Evolutionary conservation across 306 rosid species (phyloP), one percentile per base, ranked within the genome.

Genomic region (Ochetophila trinervis): DNA sequence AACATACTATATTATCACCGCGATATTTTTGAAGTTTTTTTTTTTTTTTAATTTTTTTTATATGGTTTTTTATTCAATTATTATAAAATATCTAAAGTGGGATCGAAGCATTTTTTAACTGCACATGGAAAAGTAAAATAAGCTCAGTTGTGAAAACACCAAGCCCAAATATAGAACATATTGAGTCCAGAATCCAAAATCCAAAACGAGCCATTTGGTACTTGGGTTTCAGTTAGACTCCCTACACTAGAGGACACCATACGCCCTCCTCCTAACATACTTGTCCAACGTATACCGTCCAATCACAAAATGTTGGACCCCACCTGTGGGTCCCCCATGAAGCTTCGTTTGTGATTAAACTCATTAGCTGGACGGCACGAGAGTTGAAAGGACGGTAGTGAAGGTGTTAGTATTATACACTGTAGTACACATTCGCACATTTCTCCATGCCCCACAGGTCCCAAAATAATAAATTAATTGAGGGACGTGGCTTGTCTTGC

Each of bases 401-500:
- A 65, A 72, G 52, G 73, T 45, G 48, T 58, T 40, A 47, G 44
- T 36, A 58, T 20, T 0, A 51, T 59, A 57, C 73, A 68, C 72
- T 21, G 47, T 27, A 75, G 32, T 19, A 60, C 50, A 19, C 3
- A 13, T 4, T 27, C 5, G 1, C 81, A 17, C 83, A 27, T 12
- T 63, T 55, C 74, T 72, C 84, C 16, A 74, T 8, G 74, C 72
- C 8, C 45, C 51, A 8, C 51, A 13, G 4, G 3, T 27, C 32
- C 32, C 32, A 27, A 27, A 27, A 27, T 1, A 8, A 35, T 17
- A 60, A 27, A 13, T 14, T 14, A 14, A 45, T 53, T 19, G 30
- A 22, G 14, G 53, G 42, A 78, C 74, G 74, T 75, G 83, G 83
- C 80, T 61, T 75, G 59, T 57, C 54, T 63, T 51, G 47, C 60